Base-by-base conservation (phyloP, 176 grass and related monocot species). In the Oryza longistaminata region DNA sequence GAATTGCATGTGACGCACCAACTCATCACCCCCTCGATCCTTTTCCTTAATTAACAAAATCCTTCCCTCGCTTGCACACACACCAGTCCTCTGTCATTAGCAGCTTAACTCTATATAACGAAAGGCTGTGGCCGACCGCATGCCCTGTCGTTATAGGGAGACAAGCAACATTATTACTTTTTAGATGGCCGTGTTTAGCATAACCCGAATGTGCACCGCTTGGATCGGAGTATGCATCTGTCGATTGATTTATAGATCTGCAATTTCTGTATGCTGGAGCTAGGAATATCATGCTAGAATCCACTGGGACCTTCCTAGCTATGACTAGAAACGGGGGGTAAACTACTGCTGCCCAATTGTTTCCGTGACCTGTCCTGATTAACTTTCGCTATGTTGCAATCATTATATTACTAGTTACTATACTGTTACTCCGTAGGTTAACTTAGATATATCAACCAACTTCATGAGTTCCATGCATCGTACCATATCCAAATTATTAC, bases 121-220 rank as follows among this genome's bases (percentile, higher is more conserved):
- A 8, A 10, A 10, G n/a, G 25, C 10, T 12, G 82, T 85, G 64
- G 73, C 83, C 65, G 48, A 85, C 83, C 78, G 17, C 53, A 58
- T 58, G 53, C 53, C 53, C 17, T 58, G 53, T 58, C 53, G 53
- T n/a, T 19, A 55, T 7, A 53, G 50, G 50, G 50, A 19, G 50
- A 55, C 50, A 55, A 55, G 14, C 50, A 55, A 55, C 50, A 55
- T n/a, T 35, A 31, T 31, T 31, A 31, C 9, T 58, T 58, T 55
- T 21, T 58, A n/a, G 53, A 6, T 58, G 53, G 53, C 19, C 53
- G 53, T 58, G 53, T 58, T 58, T 58, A 58, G 53, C 6, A n/a
- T 21, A 58, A 58, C 53, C 49, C 49, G 49, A 16, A 11, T 52
- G 44, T 12, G 11, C 44, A 46, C 44, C 44, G 44, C 11, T 46